Conservation (phyloP, 164 flowering plant species). For the Umbilicus rupestris region DNA sequence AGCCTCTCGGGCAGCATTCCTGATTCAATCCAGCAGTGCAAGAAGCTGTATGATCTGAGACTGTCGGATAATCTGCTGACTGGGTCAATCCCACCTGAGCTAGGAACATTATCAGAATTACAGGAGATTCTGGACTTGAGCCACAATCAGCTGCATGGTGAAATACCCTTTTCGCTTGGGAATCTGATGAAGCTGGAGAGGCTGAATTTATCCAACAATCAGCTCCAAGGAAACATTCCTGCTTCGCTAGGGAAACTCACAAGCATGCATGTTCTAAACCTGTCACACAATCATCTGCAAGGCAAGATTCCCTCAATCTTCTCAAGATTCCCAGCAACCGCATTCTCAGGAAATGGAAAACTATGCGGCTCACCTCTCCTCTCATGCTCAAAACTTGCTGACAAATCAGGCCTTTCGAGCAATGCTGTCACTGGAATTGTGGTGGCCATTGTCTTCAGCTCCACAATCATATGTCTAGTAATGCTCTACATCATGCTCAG, state of each 20-base stretch:
- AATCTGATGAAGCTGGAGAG: conserved; percentile 63
- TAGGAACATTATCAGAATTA: conserved; percentile 59
- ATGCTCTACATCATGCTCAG: conserved; percentile 77
- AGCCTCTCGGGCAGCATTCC: conserved; percentile 73
- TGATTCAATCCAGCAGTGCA: conserved; percentile 47
- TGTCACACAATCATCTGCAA: conserved; percentile 62
- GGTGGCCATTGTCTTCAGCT: conserved; percentile 67
- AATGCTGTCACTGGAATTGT: conserved; percentile 46
- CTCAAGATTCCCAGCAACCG: conserved; percentile 48
- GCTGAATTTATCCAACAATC: conserved; percentile 67
- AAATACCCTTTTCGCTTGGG: conserved; percentile 72
- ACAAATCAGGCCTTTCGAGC: conserved; percentile 31
- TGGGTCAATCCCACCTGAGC: conserved; percentile 60
- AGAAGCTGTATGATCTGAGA: conserved; percentile 68
- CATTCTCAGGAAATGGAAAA: conserved; percentile 54
- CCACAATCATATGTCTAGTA: conserved; percentile 55
- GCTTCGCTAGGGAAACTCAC: conserved; percentile 55
- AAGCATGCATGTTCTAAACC: conserved; percentile 62
- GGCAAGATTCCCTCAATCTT: conserved; percentile 55
- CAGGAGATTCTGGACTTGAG: conserved; percentile 78
- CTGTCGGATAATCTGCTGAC: conserved; percentile 53
- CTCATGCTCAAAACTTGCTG: conserved; percentile 24
- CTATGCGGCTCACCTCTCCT: conserved; percentile 70
- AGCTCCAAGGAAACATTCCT: conserved; percentile 60
- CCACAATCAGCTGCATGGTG: conserved; percentile 44